Evolutionary conservation across 108 stramenopile genomes (phyloP).

Genomic region (Pseudonitzschia delicatissima): DNA sequence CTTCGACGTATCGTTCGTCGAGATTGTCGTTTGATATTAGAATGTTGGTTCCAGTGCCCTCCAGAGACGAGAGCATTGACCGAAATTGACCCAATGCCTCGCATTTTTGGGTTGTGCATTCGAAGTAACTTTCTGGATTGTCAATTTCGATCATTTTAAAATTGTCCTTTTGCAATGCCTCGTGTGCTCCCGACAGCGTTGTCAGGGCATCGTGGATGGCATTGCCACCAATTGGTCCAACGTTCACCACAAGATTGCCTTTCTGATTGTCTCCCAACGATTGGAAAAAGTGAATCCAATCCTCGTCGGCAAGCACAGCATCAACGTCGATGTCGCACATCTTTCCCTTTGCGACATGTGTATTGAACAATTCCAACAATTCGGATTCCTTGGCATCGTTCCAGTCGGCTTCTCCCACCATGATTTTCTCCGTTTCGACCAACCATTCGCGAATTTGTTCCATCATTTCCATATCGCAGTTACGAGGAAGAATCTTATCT

Average conservation of each 20-base stretch:
- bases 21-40: background rate
- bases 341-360: background rate
- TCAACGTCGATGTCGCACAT: constrained; percentile 11
- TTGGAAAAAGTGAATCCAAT: constrained; percentile 10
- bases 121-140: background rate
- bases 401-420: constrained; percentile 3
- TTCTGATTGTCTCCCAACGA: background rate
- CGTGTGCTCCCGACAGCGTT: background rate
- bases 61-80: background rate
- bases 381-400: background rate
- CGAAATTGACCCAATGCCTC: background rate
- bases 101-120: background rate
- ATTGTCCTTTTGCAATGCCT: constrained; percentile 1
- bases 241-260: background rate
- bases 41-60: background rate
- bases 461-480: background rate
- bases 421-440: constrained; percentile 9
- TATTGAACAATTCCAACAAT: background rate
- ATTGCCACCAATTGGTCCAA: constrained; percentile 2
- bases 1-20: background rate
- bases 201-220: constrained; percentile 1
- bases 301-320: constrained; percentile 3
- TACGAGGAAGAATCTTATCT: constrained; percentile 8
- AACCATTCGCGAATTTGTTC: constrained; percentile 5
- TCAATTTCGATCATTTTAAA: background rate